These are phyloP conservation scores for Mediolabrus comicus DNA, from an alignment of 108 stramenopile genomes.

Conservation along the genomic window DNA sequence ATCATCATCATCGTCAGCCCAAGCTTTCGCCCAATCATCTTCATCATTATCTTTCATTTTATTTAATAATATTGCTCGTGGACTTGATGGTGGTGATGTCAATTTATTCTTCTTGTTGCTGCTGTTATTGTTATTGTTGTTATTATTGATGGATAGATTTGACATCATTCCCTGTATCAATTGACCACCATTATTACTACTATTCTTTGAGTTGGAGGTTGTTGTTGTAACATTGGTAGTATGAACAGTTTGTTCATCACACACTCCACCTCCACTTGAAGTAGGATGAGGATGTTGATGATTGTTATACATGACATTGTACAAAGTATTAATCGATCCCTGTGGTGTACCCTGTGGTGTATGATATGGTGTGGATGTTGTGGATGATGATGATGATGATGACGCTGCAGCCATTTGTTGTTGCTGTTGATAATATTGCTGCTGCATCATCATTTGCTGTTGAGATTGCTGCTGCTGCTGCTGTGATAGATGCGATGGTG, in stretches of 20 bases:
- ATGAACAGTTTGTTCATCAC: not conserved
- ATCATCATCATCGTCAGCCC: slow-evolving; percentile 42
- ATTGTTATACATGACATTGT: not conserved
- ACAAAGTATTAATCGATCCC: not conserved
- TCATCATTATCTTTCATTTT: slow-evolving; percentile 42
- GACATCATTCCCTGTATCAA: not conserved
- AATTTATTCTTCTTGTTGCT: slow-evolving; percentile 3
- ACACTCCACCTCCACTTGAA: not conserved
- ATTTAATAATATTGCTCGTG: slow-evolving; percentile 9
- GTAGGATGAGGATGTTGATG: too few species aligned
- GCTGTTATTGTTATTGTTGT: slow-evolving; percentile 1
- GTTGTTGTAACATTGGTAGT: not conserved
- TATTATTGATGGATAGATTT: not conserved
- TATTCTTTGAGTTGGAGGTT: not conserved
- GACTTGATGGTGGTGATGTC: slow-evolving; percentile 5
- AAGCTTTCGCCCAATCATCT: slow-evolving; percentile 51
- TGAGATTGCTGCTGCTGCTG: not conserved
- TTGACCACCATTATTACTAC: too few species aligned
- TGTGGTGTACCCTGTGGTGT: not conserved
- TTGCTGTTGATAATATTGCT: slow-evolving; percentile 15
- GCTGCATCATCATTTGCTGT: slow-evolving; percentile 11
- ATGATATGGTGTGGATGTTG: not conserved
- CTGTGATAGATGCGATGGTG: not conserved
- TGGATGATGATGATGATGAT: not conserved
- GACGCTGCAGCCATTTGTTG: not conserved